Base-by-base conservation (phyloP, 1,284 basidiomycete species). In the Apiotrichum siamense region DNA sequence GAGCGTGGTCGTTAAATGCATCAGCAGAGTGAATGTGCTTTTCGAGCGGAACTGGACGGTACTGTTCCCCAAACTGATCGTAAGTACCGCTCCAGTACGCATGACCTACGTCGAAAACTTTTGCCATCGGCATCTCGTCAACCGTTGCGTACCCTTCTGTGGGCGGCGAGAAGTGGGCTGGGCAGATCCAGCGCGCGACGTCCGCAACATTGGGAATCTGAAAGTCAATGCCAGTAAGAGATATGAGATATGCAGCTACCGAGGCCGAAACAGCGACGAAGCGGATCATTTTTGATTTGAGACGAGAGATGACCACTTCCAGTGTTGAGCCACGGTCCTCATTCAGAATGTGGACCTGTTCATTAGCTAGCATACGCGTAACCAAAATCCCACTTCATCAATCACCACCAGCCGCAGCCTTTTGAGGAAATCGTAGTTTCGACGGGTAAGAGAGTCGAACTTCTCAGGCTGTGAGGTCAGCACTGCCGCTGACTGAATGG, bases 211-310 rank as follows among this genome's bases (percentile, higher is more conserved):
- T 98, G 0, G 94, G 94, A 0, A 73, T 68, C 66, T 67, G 42
- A 0, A 3, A 11, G 10, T n/a, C n/a, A 31, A 31, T 12, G 27
- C 54, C 21, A 52, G 39, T 7, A 6, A n/a, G 11, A 12, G 31
- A 9, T n/a, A 3, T 35, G 15, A 9, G 7, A 18, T 11, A 29
- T 4, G 6, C 4, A 47, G 61, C 39, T 11, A 91, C 86, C 0
- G 94, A 97, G 1, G 94, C 94, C 0, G 91, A 94, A 25, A 97
- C 82, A 7, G 94, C 81, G 25, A 97, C 76, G 65, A 97, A 89
- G 6, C 93, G 83, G 20, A 88, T 82, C 1, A 3, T 27, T 5
- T 64, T 65, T 43, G 13, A 12, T n/a, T 75, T 70, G 87, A 96
- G 94, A n/a, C 94, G 83, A 2, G 89, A 87, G 26, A 96, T 80